Base-by-base conservation (phyloP, 2,329 filamentous ascomycete species). In the Diaporthe citri region DNA sequence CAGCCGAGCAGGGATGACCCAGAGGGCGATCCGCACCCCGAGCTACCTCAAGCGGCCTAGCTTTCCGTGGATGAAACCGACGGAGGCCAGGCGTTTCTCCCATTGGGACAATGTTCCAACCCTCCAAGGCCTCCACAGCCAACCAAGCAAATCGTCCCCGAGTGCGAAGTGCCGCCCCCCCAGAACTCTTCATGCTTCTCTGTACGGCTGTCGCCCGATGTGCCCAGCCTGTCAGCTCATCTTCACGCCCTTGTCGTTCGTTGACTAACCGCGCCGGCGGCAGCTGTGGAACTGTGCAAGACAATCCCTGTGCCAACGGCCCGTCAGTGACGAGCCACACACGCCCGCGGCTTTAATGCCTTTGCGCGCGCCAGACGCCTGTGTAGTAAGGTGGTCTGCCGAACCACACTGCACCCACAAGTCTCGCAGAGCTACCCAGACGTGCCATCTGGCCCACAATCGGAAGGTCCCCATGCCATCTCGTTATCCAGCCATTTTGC, bases 1-100 rank as follows among this genome's bases (percentile, higher is more conserved):
- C 59, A 34, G 59, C 46, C 25, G 12, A 55, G 39, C 57, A 62
- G 57, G 70, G 56, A 52, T 43, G 71, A 46, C 28, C 57, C 36
- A 72, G 46, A 57, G 34, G 46, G 51, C 15, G 41, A 72, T 62
- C 71, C 64, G 48, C 64, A 39, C 6, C 57, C 56, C 46, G 20
- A 64, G 46, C 48, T 43, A 64, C 57, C 71, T 64, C 71, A 55
- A 64, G 34, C 60, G 57, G 71, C 57, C 57, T 72, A 64, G 57
- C 57, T 59, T 17, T 48, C 66, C 41, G 74, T 67, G 55, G 72
- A 71, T 76, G 74, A 76, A 76, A 76, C 74, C 56, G 72, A 36
- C 74, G 39, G 71, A 52, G 48, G 57, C 71, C 70, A 69, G 36
- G 64, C 51, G 36, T 72, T 64, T 64, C 71, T 72, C 71, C 74